Base-by-base conservation (phyloP, 805 yeast genomes). In the Lipomyces lipofer region DNA sequence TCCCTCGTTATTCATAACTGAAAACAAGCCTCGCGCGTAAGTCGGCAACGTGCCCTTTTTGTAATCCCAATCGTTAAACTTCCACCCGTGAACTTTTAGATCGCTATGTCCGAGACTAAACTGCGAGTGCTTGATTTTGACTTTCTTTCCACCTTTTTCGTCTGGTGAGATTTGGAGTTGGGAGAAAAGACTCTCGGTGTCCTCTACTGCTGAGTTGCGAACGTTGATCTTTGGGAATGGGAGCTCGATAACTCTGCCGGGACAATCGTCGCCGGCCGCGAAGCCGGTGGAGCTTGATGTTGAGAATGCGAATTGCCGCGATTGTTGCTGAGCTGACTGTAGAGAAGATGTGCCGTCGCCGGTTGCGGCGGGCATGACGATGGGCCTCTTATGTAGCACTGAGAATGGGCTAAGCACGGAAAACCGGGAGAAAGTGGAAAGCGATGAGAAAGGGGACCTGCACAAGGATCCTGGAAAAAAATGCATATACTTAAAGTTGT, bases 61-160 rank as follows among this genome's bases (percentile, higher is more conserved):
- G 66, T 88, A 92, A 64, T 88, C 97, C 87, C 89, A 91, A 62
- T 92, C 99, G 54, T 84, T 82, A 71, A 89, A 90, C 69, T 84
- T 87, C 98, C 98, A 92, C 8, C 75, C 68, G 46, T 50, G 50
- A 3, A 57, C 45, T 22, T 43, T 43, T 15, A 27, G 17, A 2
- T 36, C 7, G n/a, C 54, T 36, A 8, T 21, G 17, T 12, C 44
- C 46, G 24, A 52, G 25, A 8, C 40, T 30, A 33, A 56, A 56
- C 27, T 35, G 52, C 3, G 52, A 39, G 19, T 51, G 56, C 50
- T 49, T 48, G 21, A 52, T 47, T 21, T 25, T 35, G 6, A 35
- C 49, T 13, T 33, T 39, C 35, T 25, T 35, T 21, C 38, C 35
- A 22, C 43, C 13, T 17, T 36, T n/a, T 5, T n/a, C 43, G 21